Percentiles rank a stretch among this genome's conserved stretches.
phyloP scores from a whole-genome alignment of 352 stramenopile genomes.

The Phytophthora pisi region DNA sequence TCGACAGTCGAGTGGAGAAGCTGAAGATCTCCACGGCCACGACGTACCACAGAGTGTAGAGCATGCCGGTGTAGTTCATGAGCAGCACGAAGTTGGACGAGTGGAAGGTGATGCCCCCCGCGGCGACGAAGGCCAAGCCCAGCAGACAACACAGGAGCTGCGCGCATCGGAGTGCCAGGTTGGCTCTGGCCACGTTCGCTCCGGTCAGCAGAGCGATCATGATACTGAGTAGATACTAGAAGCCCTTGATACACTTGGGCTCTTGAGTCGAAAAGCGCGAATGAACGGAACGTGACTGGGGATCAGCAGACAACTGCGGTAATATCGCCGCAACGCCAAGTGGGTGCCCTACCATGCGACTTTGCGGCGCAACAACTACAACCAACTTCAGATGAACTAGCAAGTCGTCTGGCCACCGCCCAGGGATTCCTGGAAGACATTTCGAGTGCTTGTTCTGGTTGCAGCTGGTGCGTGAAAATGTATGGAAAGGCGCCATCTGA shows the following conservation, averaged over 20 bases:
- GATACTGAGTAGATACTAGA: not conserved
- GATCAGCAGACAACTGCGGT: not conserved
- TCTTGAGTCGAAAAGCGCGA: constrained; percentile 15
- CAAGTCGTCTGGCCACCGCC: constrained; percentile 3
- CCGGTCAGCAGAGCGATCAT: constrained; percentile 30
- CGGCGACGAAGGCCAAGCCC: constrained; percentile 48
- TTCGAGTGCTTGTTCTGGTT: constrained; percentile 1
- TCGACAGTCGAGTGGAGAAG: constrained; percentile 24
- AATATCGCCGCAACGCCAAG: not conserved
- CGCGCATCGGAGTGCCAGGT: constrained; percentile 27
- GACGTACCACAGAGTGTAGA: constrained; percentile 60
- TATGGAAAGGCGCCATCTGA: constrained; percentile 13
- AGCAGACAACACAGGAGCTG: constrained; percentile 64
- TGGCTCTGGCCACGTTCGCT: constrained; percentile 22
- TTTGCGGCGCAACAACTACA: constrained; percentile 7
- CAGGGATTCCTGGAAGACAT: constrained; percentile 5
- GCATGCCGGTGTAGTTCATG: constrained; percentile 65
- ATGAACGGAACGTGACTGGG: not conserved
- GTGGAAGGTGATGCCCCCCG: constrained; percentile 38
- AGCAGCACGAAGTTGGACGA: constrained; percentile 58
- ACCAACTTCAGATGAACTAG: constrained; percentile 15
- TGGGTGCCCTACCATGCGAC: constrained; percentile 6
- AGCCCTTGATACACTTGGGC: constrained; percentile 2
- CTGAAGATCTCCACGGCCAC: constrained; percentile 50
- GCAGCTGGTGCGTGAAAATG: constrained; percentile 9